phyloP scores from a whole-genome alignment of 2,329 filamentous ascomycete species.

The Grosmannia huntii region DNA sequence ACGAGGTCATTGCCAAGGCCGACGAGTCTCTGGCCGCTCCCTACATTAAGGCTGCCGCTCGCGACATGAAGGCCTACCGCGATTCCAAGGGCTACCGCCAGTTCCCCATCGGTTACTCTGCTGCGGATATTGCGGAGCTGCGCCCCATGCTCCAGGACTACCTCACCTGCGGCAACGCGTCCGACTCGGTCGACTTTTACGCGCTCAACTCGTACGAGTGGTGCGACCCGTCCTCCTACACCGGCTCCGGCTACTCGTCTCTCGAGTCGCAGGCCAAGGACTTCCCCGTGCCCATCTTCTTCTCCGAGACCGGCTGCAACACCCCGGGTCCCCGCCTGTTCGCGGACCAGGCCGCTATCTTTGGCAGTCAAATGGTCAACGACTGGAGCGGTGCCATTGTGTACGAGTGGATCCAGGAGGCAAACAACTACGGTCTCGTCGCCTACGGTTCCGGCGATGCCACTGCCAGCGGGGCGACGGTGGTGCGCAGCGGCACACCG shows the following conservation, averaged over 20 bases:
- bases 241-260: constrained; percentile 53
- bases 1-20: constrained; percentile 63
- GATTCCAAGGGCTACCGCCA: constrained; percentile 62
- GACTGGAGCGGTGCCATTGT: constrained; percentile 67
- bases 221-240: constrained; percentile 50
- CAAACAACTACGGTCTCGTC: constrained; percentile 71
- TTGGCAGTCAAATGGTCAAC: constrained; percentile 58
- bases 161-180: constrained; percentile 60
- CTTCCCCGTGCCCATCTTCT: constrained; percentile 78
- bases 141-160: constrained; percentile 55
- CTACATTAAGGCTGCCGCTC: constrained; percentile 69
- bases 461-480: constrained; percentile 60
- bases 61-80: constrained; percentile 74
- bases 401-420: constrained; percentile 83
- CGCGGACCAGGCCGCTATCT: constrained; percentile 63
- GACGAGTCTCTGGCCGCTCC: constrained; percentile 55
- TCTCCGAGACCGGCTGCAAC: constrained; percentile 83
- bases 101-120: constrained; percentile 78
- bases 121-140: constrained; percentile 65
- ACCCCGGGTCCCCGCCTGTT: constrained; percentile 48
- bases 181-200: constrained; percentile 71
- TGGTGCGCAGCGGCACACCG: constrained; percentile 57
- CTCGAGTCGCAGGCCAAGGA: constrained; percentile 54
- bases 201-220: constrained; percentile 76
- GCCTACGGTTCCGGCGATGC: constrained; percentile 51